Percentiles rank a stretch among this genome's conserved stretches.
Conservation (phyloP, 768 basidiomycete species). For the Clathrus columnatus region DNA sequence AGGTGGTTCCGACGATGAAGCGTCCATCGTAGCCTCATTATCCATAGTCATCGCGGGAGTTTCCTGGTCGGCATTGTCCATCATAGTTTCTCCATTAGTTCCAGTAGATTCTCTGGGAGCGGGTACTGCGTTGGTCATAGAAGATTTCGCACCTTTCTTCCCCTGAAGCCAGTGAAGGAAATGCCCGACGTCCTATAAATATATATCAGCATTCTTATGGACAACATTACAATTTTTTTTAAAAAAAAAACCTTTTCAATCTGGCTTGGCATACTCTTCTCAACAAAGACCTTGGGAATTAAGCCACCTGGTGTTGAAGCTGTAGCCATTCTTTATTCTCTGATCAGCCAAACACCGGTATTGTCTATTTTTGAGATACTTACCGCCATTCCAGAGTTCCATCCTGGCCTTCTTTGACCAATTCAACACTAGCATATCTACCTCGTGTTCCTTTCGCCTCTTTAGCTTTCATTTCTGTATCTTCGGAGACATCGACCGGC, state of each 20-base stretch:
- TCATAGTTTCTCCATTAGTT: not conserved
- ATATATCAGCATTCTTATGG: not conserved
- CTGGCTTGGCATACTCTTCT: slow-evolving; percentile 49
- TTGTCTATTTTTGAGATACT: slow-evolving; percentile 1
- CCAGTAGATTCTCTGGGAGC: not conserved
- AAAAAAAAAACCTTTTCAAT: slow-evolving; percentile 45
- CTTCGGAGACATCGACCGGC: slow-evolving; percentile 51
- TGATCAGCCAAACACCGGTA: not conserved
- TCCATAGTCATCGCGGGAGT: too few relatives aligned
- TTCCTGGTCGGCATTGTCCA: not conserved
- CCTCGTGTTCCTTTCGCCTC: slow-evolving; percentile 61
- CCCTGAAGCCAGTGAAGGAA: slow-evolving; percentile 58
- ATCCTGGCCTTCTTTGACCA: slow-evolving; percentile 48
- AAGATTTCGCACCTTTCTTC: not conserved
- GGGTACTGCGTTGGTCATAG: not conserved
- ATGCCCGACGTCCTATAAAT: slow-evolving; percentile 56
- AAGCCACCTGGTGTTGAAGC: slow-evolving; percentile 62
- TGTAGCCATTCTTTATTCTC: slow-evolving; percentile 69
- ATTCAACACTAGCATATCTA: slow-evolving; percentile 63
- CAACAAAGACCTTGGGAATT: slow-evolving; percentile 57
- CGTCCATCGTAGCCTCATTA: too few relatives aligned
- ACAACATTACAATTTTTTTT: not conserved
- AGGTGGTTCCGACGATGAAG: too few relatives aligned
- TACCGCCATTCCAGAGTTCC: slow-evolving; percentile 62
- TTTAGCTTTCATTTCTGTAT: slow-evolving; percentile 44